Evolutionary conservation across 495 filamentous ascomycete species (phyloP).

Genomic region (Lasiosphaeria ovina): DNA sequence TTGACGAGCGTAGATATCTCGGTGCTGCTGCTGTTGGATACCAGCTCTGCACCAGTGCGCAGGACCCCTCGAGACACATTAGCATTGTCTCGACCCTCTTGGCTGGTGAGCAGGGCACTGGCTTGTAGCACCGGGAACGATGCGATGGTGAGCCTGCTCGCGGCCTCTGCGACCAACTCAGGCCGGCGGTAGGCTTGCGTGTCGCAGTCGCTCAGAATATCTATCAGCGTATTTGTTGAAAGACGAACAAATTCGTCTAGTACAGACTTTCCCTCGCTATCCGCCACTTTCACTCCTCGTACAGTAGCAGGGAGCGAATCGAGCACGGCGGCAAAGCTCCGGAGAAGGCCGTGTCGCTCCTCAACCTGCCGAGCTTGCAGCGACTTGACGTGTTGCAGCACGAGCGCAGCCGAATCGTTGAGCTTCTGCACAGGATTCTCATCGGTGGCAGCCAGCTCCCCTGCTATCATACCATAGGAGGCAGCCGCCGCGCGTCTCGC

Average conservation of each 20-base stretch:
- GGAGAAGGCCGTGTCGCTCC: conserved; percentile 63
- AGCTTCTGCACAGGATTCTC: conserved; percentile 29
- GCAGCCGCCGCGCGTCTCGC: conserved; percentile 69
- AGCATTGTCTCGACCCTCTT: not conserved
- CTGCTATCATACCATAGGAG: conserved; percentile 62
- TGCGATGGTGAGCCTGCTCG: conserved; percentile 54
- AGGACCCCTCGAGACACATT: conserved; percentile 3
- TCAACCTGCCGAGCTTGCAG: conserved; percentile 62
- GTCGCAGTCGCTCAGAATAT: conserved; percentile 36
- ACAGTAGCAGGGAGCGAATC: conserved; percentile 33
- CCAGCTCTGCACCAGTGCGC: conserved; percentile 21
- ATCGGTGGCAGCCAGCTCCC: conserved; percentile 28
- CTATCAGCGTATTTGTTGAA: conserved; percentile 22
- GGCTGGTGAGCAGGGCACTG: conserved; percentile 11
- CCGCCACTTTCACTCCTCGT: not conserved
- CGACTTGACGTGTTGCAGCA: conserved; percentile 44
- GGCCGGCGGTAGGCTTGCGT: conserved; percentile 55
- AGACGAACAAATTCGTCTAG: conserved; percentile 18
- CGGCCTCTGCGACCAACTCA: conserved; percentile 66
- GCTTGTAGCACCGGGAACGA: conserved; percentile 38
- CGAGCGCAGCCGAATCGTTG: conserved; percentile 24
- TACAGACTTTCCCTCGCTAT: not conserved
- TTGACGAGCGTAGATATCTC: conserved; percentile 20
- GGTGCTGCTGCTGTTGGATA: conserved; percentile 12
- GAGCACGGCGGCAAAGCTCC: conserved; percentile 55